Evolutionary conservation across 495 filamentous ascomycete species (phyloP).

Genomic region (Xylaria castorea): DNA sequence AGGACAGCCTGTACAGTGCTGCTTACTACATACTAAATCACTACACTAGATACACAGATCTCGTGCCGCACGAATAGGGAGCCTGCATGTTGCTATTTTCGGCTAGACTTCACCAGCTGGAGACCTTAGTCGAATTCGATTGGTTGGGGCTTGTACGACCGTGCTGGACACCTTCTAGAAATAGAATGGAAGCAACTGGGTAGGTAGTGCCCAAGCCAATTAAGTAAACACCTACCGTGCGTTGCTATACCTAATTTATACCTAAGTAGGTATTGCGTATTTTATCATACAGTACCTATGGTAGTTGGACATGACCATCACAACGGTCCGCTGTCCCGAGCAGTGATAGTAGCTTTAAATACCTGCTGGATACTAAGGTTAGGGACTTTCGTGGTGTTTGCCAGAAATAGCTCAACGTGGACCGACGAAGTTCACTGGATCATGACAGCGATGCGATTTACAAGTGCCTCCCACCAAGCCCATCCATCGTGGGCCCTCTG

Average conservation of each 20-base stretch:
- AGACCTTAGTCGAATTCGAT: not conserved
- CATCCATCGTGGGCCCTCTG: not conserved
- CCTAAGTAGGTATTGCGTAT: not conserved
- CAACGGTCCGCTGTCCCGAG: conserved; percentile 3
- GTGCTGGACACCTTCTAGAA: not conserved
- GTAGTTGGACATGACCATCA: not conserved
- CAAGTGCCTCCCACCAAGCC: not conserved
- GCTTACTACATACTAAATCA: not conserved
- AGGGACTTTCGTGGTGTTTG: not conserved
- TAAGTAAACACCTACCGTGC: not conserved
- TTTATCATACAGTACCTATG: not conserved
- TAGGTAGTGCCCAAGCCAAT: not conserved
- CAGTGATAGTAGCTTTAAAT: not conserved
- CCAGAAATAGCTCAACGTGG: not conserved
- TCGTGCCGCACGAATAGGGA: not conserved
- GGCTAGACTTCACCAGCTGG: conserved; percentile 8
- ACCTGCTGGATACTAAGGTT: not conserved
- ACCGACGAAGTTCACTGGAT: not conserved
- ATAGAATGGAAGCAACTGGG: not conserved
- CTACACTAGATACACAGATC: not conserved
- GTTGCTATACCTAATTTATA: not conserved
- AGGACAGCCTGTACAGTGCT: not conserved
- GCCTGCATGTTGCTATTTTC: conserved; percentile 1
- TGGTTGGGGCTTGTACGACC: conserved; percentile 1
- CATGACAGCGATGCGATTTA: conserved; percentile 4